Evolutionary conservation across 2,329 filamentous ascomycete genomes (phyloP).

Genomic region (Dryadomyces quercus-mongolicae): DNA sequence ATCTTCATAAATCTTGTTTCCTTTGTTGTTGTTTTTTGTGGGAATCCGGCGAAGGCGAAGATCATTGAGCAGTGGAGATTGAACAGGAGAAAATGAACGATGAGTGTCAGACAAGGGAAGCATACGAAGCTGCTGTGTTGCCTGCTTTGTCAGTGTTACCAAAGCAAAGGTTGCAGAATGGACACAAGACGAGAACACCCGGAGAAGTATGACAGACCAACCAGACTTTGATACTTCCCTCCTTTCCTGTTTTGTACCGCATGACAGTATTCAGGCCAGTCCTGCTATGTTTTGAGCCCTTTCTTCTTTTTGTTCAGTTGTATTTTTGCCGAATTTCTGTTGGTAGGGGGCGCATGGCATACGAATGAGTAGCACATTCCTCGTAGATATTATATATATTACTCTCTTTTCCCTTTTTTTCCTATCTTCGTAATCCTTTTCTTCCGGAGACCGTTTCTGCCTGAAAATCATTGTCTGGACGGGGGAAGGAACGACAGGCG

Average conservation of each 20-base stretch:
- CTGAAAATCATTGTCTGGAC: neutral
- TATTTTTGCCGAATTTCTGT: slow-evolving; percentile 1
- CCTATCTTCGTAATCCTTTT: neutral
- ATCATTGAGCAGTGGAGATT: neutral
- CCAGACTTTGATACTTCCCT: neutral
- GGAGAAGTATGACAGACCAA: neutral
- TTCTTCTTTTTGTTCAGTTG: neutral
- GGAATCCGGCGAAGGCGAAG: neutral
- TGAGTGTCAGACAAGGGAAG: neutral
- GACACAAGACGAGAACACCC: neutral
- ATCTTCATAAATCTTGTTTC: neutral
- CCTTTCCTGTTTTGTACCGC: neutral
- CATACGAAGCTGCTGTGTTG: neutral
- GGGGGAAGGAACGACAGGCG: neutral
- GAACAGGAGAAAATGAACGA: neutral
- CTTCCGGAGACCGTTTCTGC: no score
- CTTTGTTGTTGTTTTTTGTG: neutral
- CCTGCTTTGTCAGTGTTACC: neutral
- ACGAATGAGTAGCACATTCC: neutral
- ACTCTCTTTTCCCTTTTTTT: neutral
- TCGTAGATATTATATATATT: neutral
- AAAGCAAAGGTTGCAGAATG: neutral
- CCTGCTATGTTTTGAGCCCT: neutral
- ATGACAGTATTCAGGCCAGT: neutral
- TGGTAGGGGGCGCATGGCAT: slow-evolving; percentile 1